Percentiles rank a stretch among this genome's conserved stretches.
phyloP scores from a whole-genome alignment of 208 protist genomes.

The Wallacemonas sp. region DNA sequence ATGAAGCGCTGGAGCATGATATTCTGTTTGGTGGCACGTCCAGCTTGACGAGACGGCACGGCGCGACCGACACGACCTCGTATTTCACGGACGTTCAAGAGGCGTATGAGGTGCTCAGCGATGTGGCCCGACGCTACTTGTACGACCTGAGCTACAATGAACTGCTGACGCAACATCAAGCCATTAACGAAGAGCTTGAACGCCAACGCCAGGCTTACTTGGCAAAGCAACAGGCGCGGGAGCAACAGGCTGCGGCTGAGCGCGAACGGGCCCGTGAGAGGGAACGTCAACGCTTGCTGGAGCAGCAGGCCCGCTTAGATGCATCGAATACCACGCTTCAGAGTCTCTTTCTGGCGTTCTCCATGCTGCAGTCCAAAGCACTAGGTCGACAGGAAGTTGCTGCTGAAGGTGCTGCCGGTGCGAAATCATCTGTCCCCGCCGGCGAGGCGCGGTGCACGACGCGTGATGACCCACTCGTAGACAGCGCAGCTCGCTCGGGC shows the following conservation, averaged over 20 bases:
- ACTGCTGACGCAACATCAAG: slow-evolving; percentile 23
- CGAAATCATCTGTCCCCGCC: background rate
- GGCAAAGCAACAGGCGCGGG: slow-evolving; percentile 4
- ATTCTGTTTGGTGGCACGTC: slow-evolving; percentile 11
- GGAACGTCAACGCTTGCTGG: background rate
- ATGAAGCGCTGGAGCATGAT: slow-evolving; percentile 2
- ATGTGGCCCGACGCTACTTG: slow-evolving; percentile 84
- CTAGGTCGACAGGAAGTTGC: background rate
- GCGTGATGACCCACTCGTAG: too few relatives aligned
- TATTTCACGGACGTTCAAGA: slow-evolving; percentile 77
- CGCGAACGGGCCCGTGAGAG: background rate
- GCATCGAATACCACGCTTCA: slow-evolving; percentile 3
- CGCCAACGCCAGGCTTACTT: slow-evolving; percentile 1
- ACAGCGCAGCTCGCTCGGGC: background rate
- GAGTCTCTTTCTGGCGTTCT: background rate
- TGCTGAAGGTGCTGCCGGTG: background rate
- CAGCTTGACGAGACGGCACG: background rate
- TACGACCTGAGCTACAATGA: slow-evolving; percentile 84
- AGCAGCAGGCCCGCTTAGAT: slow-evolving; percentile 10
- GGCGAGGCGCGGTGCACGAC: background rate
- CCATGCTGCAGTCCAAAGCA: slow-evolving; percentile 3
- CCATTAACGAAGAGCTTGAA: slow-evolving; percentile 22
- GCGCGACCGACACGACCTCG: background rate
- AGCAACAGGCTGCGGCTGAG: slow-evolving; percentile 6
- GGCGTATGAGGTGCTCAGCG: slow-evolving; percentile 86